phyloP scores from a whole-genome alignment of 2,329 filamentous ascomycete genomes.

The Fusarium hainanense region DNA sequence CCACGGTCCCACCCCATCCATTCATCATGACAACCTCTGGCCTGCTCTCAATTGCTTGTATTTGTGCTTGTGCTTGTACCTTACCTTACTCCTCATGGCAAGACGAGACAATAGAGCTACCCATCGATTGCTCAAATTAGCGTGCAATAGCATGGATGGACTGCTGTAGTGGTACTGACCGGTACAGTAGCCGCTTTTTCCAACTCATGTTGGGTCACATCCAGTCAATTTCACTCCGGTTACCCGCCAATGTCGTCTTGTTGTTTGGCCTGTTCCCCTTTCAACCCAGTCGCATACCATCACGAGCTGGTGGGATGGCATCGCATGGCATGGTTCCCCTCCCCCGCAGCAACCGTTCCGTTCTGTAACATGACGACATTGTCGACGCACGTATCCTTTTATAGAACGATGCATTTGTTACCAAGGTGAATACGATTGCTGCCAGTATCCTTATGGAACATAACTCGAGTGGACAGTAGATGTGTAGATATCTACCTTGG shows the following conservation, averaged over 20 bases:
- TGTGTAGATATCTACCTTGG: not conserved
- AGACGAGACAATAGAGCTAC: conserved; percentile 2
- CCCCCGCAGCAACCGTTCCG: conserved; percentile 30
- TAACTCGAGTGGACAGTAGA: not conserved
- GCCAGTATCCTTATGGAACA: not conserved
- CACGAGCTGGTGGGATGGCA: not conserved
- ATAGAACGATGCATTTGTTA: conserved; percentile 3
- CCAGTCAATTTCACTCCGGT: conserved; percentile 11
- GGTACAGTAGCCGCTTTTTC: conserved; percentile 9
- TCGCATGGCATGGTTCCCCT: conserved; percentile 30
- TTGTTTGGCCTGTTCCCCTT: conserved; percentile 1
- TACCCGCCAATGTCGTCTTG: conserved; percentile 24
- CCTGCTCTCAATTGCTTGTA: not conserved
- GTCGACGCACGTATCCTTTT: conserved; percentile 30
- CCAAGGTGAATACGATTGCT: not conserved
- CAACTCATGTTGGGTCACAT: conserved; percentile 12
- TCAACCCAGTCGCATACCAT: conserved; percentile 24
- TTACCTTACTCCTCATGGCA: not conserved
- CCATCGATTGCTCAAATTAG: conserved; percentile 8
- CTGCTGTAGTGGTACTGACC: not conserved
- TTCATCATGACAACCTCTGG: conserved; percentile 35
- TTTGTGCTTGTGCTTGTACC: not conserved
- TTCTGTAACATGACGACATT: conserved; percentile 45
- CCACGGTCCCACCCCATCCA: conserved; percentile 11
- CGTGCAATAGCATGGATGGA: not conserved